Evolutionary conservation across 176 grass and related monocot species (phyloP).

Genomic region (Eragrostis nindensis): DNA sequence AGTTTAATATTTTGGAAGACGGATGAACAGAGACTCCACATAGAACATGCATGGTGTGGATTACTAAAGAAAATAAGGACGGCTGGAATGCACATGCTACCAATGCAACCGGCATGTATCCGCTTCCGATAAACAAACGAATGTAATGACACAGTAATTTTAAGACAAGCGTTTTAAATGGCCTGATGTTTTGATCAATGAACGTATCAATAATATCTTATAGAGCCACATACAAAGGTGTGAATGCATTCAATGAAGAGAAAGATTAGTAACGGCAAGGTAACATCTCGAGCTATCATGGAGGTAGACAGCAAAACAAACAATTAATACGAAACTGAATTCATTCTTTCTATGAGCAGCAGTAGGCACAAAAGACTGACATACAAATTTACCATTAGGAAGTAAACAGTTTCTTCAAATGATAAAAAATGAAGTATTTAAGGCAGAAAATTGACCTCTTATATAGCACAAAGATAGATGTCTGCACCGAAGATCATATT

Average conservation of each 20-base stretch:
- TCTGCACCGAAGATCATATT: constrained; percentile 2
- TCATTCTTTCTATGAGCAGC: not conserved
- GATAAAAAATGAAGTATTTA: not conserved
- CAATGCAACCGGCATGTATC: not conserved
- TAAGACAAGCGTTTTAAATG: too few relatives aligned
- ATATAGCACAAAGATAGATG: not conserved
- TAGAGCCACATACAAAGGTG: not conserved
- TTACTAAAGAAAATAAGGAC: not conserved
- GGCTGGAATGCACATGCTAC: not conserved
- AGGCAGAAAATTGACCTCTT: constrained; percentile 33
- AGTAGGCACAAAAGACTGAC: constrained; percentile 2
- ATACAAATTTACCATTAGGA: not conserved
- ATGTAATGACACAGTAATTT: too few relatives aligned
- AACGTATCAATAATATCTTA: not conserved
- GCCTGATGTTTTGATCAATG: not conserved
- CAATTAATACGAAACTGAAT: not conserved
- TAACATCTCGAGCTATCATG: constrained; percentile 18
- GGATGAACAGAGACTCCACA: not conserved
- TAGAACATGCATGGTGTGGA: not conserved
- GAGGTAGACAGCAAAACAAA: not conserved
- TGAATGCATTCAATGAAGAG: not conserved
- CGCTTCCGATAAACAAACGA: too few relatives aligned
- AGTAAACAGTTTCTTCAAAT: not conserved
- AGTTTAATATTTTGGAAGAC: not conserved
- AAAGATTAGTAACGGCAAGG: not conserved